phyloP scores from a whole-genome alignment of 108 stramenopile species.

The Skeletonema marinoi region DNA sequence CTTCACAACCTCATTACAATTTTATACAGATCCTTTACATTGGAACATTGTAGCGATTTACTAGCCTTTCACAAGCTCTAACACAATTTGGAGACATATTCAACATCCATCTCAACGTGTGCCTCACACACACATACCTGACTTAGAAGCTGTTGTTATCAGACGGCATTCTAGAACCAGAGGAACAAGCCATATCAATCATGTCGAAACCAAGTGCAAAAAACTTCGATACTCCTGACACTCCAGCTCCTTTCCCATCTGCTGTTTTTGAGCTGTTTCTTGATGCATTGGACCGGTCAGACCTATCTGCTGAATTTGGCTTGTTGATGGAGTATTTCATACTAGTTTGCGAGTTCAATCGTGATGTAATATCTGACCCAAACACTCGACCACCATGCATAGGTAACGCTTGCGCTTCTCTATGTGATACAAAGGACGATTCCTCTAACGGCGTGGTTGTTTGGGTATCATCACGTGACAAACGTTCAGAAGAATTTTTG shows the following conservation, averaged over 20 bases:
- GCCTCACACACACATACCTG: not conserved
- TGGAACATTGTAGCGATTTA: too few relatives aligned
- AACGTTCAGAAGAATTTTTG: not conserved
- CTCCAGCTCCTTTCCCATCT: not conserved
- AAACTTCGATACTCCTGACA: not conserved
- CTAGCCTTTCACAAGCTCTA: too few relatives aligned
- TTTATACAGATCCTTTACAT: too few relatives aligned
- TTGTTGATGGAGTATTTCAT: not conserved
- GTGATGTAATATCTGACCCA: not conserved
- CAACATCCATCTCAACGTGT: too few relatives aligned
- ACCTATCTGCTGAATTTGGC: not conserved
- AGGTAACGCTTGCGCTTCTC: not conserved
- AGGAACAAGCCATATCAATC: not conserved
- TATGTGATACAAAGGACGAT: not conserved
- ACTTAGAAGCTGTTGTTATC: not conserved
- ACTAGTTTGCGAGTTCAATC: not conserved
- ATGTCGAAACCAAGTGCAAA: not conserved
- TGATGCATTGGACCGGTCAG: not conserved
- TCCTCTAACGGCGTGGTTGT: not conserved
- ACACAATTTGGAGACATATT: too few relatives aligned
- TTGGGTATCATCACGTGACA: constrained; percentile 1
- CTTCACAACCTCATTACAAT: too few relatives aligned
- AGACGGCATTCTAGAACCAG: not conserved
- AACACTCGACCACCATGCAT: not conserved
- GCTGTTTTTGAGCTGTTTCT: not conserved